Evolutionary conservation across 768 basidiomycete genomes (phyloP), one percentile per base, ranked within the genome.

Genomic region (Suillus subluteus): DNA sequence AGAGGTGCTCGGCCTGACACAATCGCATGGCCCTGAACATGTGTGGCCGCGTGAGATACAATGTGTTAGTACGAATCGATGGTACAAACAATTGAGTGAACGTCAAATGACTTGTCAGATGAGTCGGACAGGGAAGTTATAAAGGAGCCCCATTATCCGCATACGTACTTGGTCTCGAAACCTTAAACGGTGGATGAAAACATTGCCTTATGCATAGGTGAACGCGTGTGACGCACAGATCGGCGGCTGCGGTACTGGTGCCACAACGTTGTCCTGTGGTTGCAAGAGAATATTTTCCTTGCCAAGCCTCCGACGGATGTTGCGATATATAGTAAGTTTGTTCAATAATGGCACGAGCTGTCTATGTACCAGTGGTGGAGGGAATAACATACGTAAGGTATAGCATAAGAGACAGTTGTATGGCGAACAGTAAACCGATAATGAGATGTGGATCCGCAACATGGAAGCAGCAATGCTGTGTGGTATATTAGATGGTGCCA

Each of bases 401-500:
- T 76, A 75, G 48, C 65, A 70, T 70, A 68, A 68, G 59, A 54
- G 63, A 66, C 70, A 65, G 52, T 73, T 65, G 66, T 68, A 63
- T 68, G 58, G 58, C 62, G 35, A 67, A 72, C 73, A 76, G 69
- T 58, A 67, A 71, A 69, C 62, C 41, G 58, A 52, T 58, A 54
- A 65, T 48, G 55, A 9, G 21, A 38, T 56, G 65, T 8, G 40
- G 18, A 56, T 50, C 62, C 40, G 50, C 52, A 62, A 55, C 4
- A 16, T 8, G 56, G 46, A 65, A 54, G 44, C 32, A 50, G 48
- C 40, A 15, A 58, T 21, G 61, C 55, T 41, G 54, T 13, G 56
- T 43, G 30, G 30, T 68, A 77, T 80, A 85, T 63, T 79, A 78
- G 50, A 82, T 81, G 69, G 87, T 79, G 73, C 91, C 86, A 72